Conservation (phyloP, 2,329 filamentous ascomycete genomes). For the Xylariaceae sp. region DNA sequence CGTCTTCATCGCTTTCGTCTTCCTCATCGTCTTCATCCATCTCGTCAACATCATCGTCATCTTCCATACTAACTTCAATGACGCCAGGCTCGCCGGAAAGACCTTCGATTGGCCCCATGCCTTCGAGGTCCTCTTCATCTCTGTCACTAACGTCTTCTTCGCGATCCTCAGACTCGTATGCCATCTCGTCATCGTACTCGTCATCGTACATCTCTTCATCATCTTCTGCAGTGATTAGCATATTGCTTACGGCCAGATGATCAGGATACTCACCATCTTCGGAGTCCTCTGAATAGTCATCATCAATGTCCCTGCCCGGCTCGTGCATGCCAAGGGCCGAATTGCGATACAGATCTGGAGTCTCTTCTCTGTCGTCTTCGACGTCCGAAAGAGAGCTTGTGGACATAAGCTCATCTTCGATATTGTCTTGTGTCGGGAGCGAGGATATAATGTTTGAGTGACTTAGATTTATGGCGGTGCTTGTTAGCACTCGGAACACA, state of each 20-base stretch:
- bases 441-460: conserved; percentile 69
- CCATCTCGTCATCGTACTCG: conserved; percentile 87
- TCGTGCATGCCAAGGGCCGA: conserved; percentile 94
- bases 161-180: conserved; percentile 71
- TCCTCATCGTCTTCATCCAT: conserved; percentile 59
- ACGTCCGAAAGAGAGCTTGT: conserved; percentile 84
- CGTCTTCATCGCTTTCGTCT: conserved; percentile 52
- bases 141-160: conserved; percentile 87
- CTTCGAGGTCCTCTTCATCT: conserved; percentile 68
- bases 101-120: conserved; percentile 81
- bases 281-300: conserved; percentile 71
- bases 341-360: conserved; percentile 93
- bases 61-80: conserved; percentile 75
- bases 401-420: conserved; percentile 83
- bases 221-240: conserved; percentile 44
- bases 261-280: conserved; percentile 48
- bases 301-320: conserved; percentile 59
- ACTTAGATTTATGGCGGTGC: conserved; percentile 80
- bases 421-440: conserved; percentile 57
- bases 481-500: conserved; percentile 79
- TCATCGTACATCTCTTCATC: conserved; percentile 93
- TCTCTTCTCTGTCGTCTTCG: conserved; percentile 84
- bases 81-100: conserved; percentile 57
- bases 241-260: background rate
- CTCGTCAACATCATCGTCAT: conserved; percentile 58